A percentile compares a stretch with the other conserved stretches of the same genome.
Evolutionary conservation across 345 rosid species (phyloP).

Genomic region (Theobroma cacao): DNA sequence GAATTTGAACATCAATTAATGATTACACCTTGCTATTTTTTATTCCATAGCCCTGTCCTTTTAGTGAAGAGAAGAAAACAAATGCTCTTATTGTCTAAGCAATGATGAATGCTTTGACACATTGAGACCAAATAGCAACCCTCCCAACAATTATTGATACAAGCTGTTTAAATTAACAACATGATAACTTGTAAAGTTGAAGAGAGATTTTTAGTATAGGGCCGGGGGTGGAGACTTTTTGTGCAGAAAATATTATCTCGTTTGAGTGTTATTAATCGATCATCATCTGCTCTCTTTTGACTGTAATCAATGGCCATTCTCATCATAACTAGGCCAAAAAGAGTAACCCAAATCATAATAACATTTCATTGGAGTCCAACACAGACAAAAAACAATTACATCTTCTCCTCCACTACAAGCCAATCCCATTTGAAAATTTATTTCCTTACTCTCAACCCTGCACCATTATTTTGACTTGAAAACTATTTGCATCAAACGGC

Average conservation of each 20-base stretch:
- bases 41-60: background rate
- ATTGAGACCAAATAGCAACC: background rate
- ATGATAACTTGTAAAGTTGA: background rate
- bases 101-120: slow-evolving; percentile 21
- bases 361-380: slow-evolving; percentile 8
- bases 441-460: background rate
- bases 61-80: background rate
- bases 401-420: slow-evolving; percentile 37
- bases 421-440: slow-evolving; percentile 19
- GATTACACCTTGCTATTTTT: background rate
- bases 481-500: slow-evolving; percentile 49
- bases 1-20: background rate
- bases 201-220: background rate
- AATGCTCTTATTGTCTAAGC: slow-evolving; percentile 1
- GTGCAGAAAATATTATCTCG: background rate
- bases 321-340: slow-evolving; percentile 15
- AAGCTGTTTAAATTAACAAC: background rate
- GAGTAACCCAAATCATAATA: slow-evolving; percentile 11
- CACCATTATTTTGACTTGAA: slow-evolving; percentile 41
- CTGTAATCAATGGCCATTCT: slow-evolving; percentile 22
- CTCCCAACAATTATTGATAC: background rate
- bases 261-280: background rate
- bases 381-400: slow-evolving; percentile 17
- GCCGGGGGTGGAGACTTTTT: background rate
- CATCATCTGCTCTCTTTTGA: slow-evolving; percentile 2